These are phyloP conservation scores for Polyporus tsugae DNA, from an alignment of 1,284 basidiomycete species.

Conservation along the genomic window DNA sequence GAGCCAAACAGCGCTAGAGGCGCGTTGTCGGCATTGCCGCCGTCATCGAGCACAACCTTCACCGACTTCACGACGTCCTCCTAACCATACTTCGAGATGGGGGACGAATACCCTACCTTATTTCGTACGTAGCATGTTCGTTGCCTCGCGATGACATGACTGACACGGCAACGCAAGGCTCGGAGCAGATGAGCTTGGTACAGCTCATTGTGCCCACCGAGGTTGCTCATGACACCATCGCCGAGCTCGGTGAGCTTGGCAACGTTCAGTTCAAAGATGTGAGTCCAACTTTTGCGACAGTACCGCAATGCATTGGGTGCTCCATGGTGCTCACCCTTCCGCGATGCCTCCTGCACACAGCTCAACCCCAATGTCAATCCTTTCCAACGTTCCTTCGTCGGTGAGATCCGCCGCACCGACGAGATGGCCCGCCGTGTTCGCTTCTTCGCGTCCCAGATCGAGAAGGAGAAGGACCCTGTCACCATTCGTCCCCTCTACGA, in stretches of 20 bases:
- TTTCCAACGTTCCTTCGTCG: slow-evolving; percentile 98
- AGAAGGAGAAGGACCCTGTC: slow-evolving; percentile 84
- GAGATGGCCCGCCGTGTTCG: slow-evolving; percentile 96
- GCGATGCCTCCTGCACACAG: slow-evolving; percentile 49
- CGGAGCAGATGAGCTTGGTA: slow-evolving; percentile 97
- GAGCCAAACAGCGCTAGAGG: slow-evolving; percentile 20
- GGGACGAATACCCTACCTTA: slow-evolving; percentile 83
- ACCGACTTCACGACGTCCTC: slow-evolving; percentile 26
- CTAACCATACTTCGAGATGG: slow-evolving; percentile 50
- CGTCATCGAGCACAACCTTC: slow-evolving; percentile 13
- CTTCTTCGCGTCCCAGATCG: slow-evolving; percentile 90
- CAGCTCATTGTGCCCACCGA: slow-evolving; percentile 98
- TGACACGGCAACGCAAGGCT: slow-evolving; percentile 60
- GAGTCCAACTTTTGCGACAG: slow-evolving; percentile 40
- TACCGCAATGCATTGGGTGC: slow-evolving; percentile 21
- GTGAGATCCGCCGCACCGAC: slow-evolving; percentile 93
- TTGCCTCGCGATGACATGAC: slow-evolving; percentile 1
- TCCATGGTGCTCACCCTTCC: not conserved
- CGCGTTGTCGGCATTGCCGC: slow-evolving; percentile 17
- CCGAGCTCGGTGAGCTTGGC: slow-evolving; percentile 94
- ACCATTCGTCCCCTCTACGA: slow-evolving; percentile 86
- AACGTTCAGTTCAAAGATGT: slow-evolving; percentile 99
- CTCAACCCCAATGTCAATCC: slow-evolving; percentile 95
- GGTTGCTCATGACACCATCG: slow-evolving; percentile 96
- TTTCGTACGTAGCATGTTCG: slow-evolving; percentile 69